phyloP scores from a whole-genome alignment of 306 rosid genomes.

The Gastrolobium villosum region DNA sequence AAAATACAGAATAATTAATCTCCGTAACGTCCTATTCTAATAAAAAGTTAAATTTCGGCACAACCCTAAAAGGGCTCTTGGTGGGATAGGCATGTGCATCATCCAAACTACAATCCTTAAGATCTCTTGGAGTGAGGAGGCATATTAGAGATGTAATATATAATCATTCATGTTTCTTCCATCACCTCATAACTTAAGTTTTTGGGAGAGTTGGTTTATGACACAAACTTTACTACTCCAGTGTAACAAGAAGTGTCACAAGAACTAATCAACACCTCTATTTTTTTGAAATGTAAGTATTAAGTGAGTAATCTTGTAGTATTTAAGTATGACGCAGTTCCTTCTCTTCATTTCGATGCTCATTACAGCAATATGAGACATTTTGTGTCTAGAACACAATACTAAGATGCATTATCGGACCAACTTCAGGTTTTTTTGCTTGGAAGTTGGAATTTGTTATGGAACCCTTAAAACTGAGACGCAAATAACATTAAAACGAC shows the following conservation, averaged over 20 bases:
- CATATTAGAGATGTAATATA: too few relatives aligned
- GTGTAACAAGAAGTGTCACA: neutral
- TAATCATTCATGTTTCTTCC: too few relatives aligned
- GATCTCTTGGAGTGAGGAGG: too few relatives aligned
- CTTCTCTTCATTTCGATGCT: neutral
- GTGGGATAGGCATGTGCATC: too few relatives aligned
- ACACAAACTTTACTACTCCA: neutral
- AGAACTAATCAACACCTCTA: neutral
- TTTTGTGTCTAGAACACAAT: neutral
- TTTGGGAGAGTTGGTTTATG: too few relatives aligned
- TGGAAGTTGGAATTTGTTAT: neutral
- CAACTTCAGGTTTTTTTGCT: neutral
- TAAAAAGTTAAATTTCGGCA: too few relatives aligned
- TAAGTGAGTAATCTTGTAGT: neutral
- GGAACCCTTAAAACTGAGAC: conserved; percentile 7
- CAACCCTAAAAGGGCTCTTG: neutral
- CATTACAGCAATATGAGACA: neutral
- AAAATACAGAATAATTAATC: neutral
- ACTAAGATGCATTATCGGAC: conserved; percentile 6
- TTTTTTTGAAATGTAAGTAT: neutral
- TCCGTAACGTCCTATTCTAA: neutral
- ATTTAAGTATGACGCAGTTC: neutral
- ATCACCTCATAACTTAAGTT: too few relatives aligned
- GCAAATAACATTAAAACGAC: neutral
- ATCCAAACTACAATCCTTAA: too few relatives aligned